Evolutionary conservation across 768 basidiomycete genomes (phyloP), one percentile per base, ranked within the genome.

Genomic region (Tricholoma bakamatsutake): DNA sequence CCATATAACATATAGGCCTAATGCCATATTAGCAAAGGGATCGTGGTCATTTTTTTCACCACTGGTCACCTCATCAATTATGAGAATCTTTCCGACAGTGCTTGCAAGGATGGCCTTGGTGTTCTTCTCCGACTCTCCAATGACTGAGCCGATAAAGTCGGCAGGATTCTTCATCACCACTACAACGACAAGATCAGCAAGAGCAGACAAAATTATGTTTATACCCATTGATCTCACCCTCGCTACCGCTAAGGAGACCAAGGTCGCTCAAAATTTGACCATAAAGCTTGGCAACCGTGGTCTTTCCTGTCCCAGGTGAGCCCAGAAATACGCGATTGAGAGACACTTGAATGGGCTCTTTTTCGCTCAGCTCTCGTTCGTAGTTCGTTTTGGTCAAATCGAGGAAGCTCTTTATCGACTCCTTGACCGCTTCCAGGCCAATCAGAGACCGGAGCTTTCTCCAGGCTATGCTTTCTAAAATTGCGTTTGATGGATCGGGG

Each of bases 1-100:
- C 75, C 72, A 57, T 86, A 83, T 6, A 88, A 69, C 82, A 84
- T 84, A 59, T 80, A 88, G 4, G 86, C 86, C 86, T 87, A n/a
- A 56, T n/a, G 30, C 47, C 48, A 34, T 42, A 31, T 56, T 46
- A 48, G 55, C 10, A 51, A 3, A 21, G 0, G 18, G 40, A 24
- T 35, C 24, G 53, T 24, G 21, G 58, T 21, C 5, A 52, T 18
- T 11, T 52, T n/a, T 15, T 18, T 4, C 5, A 50, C 51, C 18
- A 24, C 18, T 12, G 59, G 65, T 50, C 55, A 76, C 85, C 77
- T 88, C 86, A 57, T 88, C 87, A 39, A 88, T 88, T 11, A 88
- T 78, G 40, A 88, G 67, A 0, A 88, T 82, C 61, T 88, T 88
- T 12, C 86, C 86, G 2, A 79, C 71, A 0, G 80, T 79, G 48